Percentiles rank a stretch among this genome's conserved stretches.
These are phyloP conservation scores for Earliella scabrosa DNA, from an alignment of 1,284 basidiomycete genomes.

Conservation along the genomic window DNA sequence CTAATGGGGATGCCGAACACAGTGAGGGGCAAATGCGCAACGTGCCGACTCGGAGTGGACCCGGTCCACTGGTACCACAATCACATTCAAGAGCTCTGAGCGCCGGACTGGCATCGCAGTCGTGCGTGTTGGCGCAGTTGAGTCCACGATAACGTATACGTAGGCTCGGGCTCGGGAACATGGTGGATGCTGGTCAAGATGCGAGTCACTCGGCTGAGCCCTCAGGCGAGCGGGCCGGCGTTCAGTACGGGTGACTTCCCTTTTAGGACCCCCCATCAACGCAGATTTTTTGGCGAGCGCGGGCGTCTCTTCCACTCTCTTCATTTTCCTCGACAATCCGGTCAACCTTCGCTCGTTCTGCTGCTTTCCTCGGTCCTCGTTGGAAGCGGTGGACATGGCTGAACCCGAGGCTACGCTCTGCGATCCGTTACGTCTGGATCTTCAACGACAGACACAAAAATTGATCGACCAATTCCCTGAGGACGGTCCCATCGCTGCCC, in stretches of 20 bases:
- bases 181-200: too few species aligned
- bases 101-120: too few species aligned
- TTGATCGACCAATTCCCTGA: conserved; percentile 48
- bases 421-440: conserved; percentile 56
- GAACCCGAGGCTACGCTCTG: conserved; percentile 9
- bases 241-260: too few species aligned
- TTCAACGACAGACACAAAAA: conserved; percentile 50
- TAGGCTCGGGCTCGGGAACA: too few species aligned
- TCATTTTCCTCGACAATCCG: neutral
- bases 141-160: too few species aligned
- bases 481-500: conserved; percentile 37
- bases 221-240: too few species aligned
- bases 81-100: too few species aligned
- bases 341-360: neutral
- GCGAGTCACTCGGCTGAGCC: too few species aligned
- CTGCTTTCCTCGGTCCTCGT: neutral
- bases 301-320: neutral
- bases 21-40: too few species aligned
- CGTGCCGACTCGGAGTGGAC: too few species aligned
- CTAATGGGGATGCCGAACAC: neutral
- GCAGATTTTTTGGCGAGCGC: neutral
- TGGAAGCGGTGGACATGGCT: conserved; percentile 1
- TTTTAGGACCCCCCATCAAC: neutral
- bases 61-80: too few species aligned
- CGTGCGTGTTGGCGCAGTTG: too few species aligned